phyloP scores from a whole-genome alignment of 768 basidiomycete genomes.

The Suillus subluteus region DNA sequence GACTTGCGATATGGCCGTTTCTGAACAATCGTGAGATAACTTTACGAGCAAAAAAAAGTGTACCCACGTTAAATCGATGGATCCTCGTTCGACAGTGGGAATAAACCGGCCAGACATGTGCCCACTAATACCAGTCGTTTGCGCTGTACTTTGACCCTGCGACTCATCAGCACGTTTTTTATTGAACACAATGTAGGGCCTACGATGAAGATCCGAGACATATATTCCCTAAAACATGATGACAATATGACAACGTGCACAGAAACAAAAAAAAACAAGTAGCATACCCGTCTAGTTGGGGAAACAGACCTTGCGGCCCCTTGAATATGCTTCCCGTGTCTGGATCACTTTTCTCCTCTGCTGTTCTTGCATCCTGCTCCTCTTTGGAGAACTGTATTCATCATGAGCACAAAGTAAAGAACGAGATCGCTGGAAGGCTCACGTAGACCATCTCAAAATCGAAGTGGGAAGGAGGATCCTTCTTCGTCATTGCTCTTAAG shows the following conservation, averaged over 20 bases:
- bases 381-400: constrained; percentile 66
- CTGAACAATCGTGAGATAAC: constrained; percentile 38
- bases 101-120: constrained; percentile 84
- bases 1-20: constrained; percentile 83
- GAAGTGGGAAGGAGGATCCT: constrained; percentile 76
- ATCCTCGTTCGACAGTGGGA: constrained; percentile 93
- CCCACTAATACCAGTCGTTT: constrained; percentile 79
- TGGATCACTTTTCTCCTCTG: constrained; percentile 59
- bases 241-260: constrained; percentile 10
- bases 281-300: constrained; percentile 74
- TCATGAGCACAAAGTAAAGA: constrained; percentile 1
- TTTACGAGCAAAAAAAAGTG: constrained; percentile 1
- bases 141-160: constrained; percentile 85
- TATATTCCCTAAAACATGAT: constrained; percentile 38
- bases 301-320: constrained; percentile 64
- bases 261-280: neutral
- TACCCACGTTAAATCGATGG: constrained; percentile 81
- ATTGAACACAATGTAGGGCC: constrained; percentile 8
- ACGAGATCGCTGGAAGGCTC: constrained; percentile 24
- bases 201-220: constrained; percentile 81
- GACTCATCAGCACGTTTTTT: neutral
- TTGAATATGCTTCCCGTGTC: constrained; percentile 75
- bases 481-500: constrained; percentile 86
- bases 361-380: constrained; percentile 68
- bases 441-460: constrained; percentile 84